Evolutionary conservation across 2,329 filamentous ascomycete species (phyloP).

Genomic region (Fusarium ramigenum): DNA sequence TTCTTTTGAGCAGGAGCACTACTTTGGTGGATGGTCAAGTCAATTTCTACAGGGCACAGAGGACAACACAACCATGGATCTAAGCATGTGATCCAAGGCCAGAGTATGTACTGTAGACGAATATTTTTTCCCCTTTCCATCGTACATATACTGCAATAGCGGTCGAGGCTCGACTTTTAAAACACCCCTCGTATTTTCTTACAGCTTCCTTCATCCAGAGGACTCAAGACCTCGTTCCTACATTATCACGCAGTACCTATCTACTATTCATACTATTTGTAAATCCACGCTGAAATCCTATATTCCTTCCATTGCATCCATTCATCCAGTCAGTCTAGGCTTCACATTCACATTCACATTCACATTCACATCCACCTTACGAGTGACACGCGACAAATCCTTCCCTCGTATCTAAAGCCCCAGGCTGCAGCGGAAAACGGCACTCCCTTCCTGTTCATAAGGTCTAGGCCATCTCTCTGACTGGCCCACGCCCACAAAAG

Average conservation of each 20-base stretch:
- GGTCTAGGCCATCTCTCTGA: constrained; percentile 42
- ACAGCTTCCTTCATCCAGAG: neutral
- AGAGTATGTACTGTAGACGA: neutral
- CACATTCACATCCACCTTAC: neutral
- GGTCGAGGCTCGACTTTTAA: neutral
- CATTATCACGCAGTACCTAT: neutral
- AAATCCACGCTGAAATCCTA: neutral
- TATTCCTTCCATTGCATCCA: neutral
- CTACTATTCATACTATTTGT: neutral
- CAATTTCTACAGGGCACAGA: neutral
- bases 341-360: neutral
- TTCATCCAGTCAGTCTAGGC: neutral
- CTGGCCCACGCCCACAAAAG: constrained; percentile 47
- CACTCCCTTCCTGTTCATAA: constrained; percentile 35
- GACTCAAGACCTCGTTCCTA: neutral
- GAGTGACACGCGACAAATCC: constrained; percentile 29
- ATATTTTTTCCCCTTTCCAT: neutral
- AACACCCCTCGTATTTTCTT: neutral
- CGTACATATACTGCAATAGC: neutral
- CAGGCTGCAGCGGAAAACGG: constrained; percentile 27
- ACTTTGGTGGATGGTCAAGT: constrained; percentile 14
- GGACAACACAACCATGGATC: neutral
- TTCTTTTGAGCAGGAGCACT: constrained; percentile 11
- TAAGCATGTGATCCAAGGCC: constrained; percentile 26
- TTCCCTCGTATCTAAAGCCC: constrained; percentile 12